Evolutionary conservation across 2,329 filamentous ascomycete genomes (phyloP), one percentile per base, ranked within the genome.

Genomic region (Calonectria pauciramosa): DNA sequence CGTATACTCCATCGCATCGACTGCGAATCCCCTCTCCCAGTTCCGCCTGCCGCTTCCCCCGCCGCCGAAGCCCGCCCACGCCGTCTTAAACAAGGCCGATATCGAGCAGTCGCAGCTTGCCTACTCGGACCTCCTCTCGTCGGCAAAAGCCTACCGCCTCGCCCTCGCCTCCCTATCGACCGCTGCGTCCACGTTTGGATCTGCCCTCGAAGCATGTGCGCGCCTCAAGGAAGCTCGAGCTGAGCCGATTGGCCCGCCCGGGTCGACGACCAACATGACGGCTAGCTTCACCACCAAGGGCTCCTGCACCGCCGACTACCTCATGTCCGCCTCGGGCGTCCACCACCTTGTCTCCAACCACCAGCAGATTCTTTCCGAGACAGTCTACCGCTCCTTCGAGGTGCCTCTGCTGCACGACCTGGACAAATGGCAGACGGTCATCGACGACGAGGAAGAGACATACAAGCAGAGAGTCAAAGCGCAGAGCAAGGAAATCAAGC

Each of bases 321-420:
- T 94, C 56, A 86, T 94, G 73, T 89, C 91, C 36, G 90, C 91
- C 16, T 90, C 91, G 41, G 92, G 92, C 44, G 88, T 94, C 51
- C 92, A 94, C 82, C 91, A 94, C 80, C 87, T 94, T 26, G 87
- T 93, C 72, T 92, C 92, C 59, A 94, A 94, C 84, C 92, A 94
- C 86, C 91, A 93, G 82, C 91, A 93, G 81, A 94, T 94, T 79
- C 88, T 94, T 4, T 91, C 89, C 76, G 92, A 94, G 84, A 93
- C 91, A 0, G 91, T 94, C 11, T 94, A 94, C 83, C 88, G 92
- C 70, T 89, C 88, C 73, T 94, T 94, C 82, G 92, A 94, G 83
- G 91, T 94, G 47, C 92, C 92, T 5, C 86, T 94, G 28, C 87
- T 94, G n/a, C 91, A 93, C 84, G 92, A 94, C 84, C 86, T 94